phyloP scores from a whole-genome alignment of 169 alveolate species.

The Eimeria necatrix region DNA sequence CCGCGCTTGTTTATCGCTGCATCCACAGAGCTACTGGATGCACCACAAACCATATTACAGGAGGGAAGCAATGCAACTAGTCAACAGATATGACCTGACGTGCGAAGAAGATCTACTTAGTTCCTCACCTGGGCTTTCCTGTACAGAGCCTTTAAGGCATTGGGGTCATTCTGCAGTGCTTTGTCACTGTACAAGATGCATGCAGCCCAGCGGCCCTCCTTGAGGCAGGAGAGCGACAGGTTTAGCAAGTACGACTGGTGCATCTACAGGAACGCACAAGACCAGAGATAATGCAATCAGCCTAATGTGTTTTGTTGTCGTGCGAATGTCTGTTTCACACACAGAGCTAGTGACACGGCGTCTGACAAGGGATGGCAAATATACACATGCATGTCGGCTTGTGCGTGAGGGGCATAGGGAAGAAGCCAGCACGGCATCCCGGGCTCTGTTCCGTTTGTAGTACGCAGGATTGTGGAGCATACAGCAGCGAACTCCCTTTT shows the following conservation, averaged over 20 bases:
- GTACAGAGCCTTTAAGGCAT: constrained; percentile 77
- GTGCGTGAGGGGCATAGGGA: too few relatives aligned
- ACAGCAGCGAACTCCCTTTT: constrained; percentile 64
- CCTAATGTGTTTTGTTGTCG: not conserved
- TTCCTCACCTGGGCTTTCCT: constrained; percentile 71
- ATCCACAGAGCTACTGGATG: too few relatives aligned
- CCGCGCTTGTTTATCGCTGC: too few relatives aligned
- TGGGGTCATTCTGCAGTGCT: constrained; percentile 78
- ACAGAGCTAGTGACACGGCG: too few relatives aligned
- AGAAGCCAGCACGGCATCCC: too few relatives aligned
- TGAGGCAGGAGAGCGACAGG: constrained; percentile 78
- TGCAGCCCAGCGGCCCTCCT: constrained; percentile 76
- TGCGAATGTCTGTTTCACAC: too few relatives aligned
- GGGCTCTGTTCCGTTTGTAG: too few relatives aligned
- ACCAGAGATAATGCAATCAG: not conserved
- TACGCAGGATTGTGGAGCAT: not conserved
- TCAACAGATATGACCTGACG: not conserved
- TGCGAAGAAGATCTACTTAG: not conserved
- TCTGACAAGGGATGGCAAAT: too few relatives aligned
- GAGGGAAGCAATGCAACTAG: not conserved
- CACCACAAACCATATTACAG: not conserved
- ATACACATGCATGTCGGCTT: too few relatives aligned
- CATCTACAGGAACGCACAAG: constrained; percentile 55
- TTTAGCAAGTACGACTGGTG: constrained; percentile 72
- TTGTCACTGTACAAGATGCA: constrained; percentile 79